phyloP scores from a whole-genome alignment of 768 basidiomycete species.

The Auricularia sp. region DNA sequence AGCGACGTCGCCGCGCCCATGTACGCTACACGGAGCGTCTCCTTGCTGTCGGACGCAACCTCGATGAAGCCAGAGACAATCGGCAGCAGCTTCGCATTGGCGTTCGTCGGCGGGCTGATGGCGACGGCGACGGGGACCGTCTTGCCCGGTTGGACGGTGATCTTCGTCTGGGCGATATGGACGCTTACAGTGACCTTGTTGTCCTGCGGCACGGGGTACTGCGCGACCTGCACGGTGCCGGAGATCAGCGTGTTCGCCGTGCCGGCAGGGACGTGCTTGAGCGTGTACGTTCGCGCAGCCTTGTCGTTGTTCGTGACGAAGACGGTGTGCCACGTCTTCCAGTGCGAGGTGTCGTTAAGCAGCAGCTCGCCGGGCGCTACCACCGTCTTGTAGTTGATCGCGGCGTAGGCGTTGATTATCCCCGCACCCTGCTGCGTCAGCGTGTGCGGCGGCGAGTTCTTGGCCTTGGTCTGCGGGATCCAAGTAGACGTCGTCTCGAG shows the following conservation, averaged over 20 bases:
- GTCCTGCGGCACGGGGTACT: background rate
- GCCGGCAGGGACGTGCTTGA: constrained; percentile 1
- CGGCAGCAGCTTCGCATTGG: constrained; percentile 37
- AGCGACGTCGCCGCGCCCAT: constrained; percentile 1
- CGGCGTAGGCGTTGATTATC: constrained; percentile 12
- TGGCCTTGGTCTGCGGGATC: background rate
- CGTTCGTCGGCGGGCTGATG: constrained; percentile 37
- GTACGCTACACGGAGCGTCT: constrained; percentile 6
- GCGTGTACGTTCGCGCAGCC: constrained; percentile 1
- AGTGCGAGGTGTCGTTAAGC: constrained; percentile 22
- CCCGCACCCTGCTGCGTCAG: constrained; percentile 4
- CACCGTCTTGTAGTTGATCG: constrained; percentile 19
- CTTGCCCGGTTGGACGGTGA: constrained; percentile 38
- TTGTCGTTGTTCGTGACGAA: constrained; percentile 2
- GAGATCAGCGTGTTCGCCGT: constrained; percentile 1
- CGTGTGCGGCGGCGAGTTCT: background rate
- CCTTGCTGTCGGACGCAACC: background rate
- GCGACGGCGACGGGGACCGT: constrained; percentile 31
- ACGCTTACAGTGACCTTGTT: background rate
- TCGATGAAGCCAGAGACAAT: constrained; percentile 52
- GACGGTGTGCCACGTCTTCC: background rate
- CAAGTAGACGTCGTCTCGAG: constrained; percentile 1
- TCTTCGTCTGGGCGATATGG: background rate
- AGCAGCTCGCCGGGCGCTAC: constrained; percentile 24
- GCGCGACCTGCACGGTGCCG: background rate